These are phyloP conservation scores for Alloascoidea hylecoeti DNA, from an alignment of 805 yeast genomes.

Conservation along the genomic window DNA sequence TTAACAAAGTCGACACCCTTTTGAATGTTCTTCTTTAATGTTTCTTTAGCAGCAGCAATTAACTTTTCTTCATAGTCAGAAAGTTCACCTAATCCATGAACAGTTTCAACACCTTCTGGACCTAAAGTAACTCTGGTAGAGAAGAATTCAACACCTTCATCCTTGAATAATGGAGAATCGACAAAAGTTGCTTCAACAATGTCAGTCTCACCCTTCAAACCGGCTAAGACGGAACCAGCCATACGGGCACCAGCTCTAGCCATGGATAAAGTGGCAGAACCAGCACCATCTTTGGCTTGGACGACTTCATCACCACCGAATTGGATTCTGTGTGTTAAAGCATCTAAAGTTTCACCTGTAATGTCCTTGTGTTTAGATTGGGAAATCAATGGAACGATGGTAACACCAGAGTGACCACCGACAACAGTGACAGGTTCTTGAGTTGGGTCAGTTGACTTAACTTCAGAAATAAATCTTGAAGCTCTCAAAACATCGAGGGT, in stretches of 20 bases:
- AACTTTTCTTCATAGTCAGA: conserved; percentile 73
- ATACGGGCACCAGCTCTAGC: conserved; percentile 86
- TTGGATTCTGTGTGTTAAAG: conserved; percentile 78
- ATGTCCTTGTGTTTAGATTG: conserved; percentile 17
- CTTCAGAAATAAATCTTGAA: conserved; percentile 58
- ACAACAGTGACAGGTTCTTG: conserved; percentile 53
- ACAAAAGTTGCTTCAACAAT: conserved; percentile 40
- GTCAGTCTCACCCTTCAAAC: conserved; percentile 25
- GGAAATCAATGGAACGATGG: conserved; percentile 78
- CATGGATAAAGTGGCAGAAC: conserved; percentile 93
- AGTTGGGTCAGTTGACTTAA: conserved; percentile 30
- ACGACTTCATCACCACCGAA: conserved; percentile 97
- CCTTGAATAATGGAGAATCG: conserved; percentile 65
- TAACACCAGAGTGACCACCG: conserved; percentile 94
- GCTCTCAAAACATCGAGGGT: conserved; percentile 82
- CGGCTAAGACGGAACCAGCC: conserved; percentile 40
- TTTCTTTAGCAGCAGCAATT: conserved; percentile 73
- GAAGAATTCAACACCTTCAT: conserved; percentile 65
- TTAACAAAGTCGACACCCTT: conserved; percentile 87
- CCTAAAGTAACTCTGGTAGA: conserved; percentile 65
- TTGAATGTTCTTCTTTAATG: conserved; percentile 78
- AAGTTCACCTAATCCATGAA: conserved; percentile 50
- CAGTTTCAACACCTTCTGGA: conserved; percentile 51
- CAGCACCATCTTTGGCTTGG: conserved; percentile 86
- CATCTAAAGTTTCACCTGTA: conserved; percentile 26